phyloP scores from a whole-genome alignment of 495 filamentous ascomycete species.

The Hypoxylon crocopeplum region DNA sequence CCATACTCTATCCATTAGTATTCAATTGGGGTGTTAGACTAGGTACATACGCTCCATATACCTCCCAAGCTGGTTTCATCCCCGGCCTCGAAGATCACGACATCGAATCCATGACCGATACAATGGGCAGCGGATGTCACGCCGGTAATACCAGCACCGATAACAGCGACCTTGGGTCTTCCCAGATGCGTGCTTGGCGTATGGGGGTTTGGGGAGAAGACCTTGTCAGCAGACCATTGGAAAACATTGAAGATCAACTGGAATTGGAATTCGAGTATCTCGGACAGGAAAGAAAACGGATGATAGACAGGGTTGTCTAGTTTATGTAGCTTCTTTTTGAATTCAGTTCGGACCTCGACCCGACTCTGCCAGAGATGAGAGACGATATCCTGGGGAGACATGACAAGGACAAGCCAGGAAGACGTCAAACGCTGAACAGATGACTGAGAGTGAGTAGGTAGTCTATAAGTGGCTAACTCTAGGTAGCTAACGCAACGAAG shows the following conservation, averaged over 20 bases:
- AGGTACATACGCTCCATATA: constrained; percentile 82
- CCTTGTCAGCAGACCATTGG: constrained; percentile 68
- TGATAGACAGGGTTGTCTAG: constrained; percentile 45
- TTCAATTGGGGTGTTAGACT: too few species aligned
- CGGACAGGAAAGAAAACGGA: constrained; percentile 66
- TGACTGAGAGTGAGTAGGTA: too few species aligned
- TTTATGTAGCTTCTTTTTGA: not conserved
- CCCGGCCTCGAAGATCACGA: constrained; percentile 77
- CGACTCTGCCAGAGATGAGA: not conserved
- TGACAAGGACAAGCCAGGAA: too few species aligned
- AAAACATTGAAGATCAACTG: constrained; percentile 46
- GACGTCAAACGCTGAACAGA: too few species aligned
- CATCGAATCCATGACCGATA: constrained; percentile 86
- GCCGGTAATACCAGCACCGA: constrained; percentile 83
- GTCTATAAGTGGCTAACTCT: not conserved
- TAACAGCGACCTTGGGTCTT: constrained; percentile 76
- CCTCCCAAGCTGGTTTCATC: constrained; percentile 70
- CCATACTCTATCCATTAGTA: too few species aligned
- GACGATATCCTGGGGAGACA: constrained; percentile 10
- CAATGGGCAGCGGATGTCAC: constrained; percentile 84
- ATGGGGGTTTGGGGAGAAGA: constrained; percentile 75
- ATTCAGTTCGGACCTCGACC: not conserved
- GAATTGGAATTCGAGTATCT: constrained; percentile 64
- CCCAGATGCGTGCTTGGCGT: constrained; percentile 58
- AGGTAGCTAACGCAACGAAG: not conserved